phyloP scores from a whole-genome alignment of 352 stramenopile species.

The Phytophthora nicotianae region DNA sequence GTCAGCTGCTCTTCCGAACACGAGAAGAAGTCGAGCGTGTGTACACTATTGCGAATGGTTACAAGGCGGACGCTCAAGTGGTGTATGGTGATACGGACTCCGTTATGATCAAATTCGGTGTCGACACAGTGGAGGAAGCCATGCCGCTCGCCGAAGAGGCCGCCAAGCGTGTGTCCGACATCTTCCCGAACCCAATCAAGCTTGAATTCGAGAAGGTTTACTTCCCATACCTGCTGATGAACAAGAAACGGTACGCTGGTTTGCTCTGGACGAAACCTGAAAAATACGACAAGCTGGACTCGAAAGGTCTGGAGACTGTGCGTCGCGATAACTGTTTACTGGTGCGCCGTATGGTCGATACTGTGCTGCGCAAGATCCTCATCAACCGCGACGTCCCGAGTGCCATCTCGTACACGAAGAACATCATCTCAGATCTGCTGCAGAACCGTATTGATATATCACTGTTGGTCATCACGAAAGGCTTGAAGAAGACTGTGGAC shows the following conservation, averaged over 20 bases:
- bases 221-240: slow-evolving; percentile 99
- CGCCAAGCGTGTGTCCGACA: slow-evolving; percentile 94
- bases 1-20: slow-evolving; percentile 97
- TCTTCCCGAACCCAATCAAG: slow-evolving; percentile 97
- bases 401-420: slow-evolving; percentile 98
- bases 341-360: slow-evolving; percentile 97
- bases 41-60: slow-evolving; percentile 95
- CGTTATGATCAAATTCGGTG: slow-evolving; percentile 99
- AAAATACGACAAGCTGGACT: slow-evolving; percentile 99
- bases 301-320: slow-evolving; percentile 98
- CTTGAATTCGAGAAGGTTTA: slow-evolving; percentile 99
- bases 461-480: slow-evolving; percentile 99
- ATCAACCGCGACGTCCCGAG: slow-evolving; percentile 96
- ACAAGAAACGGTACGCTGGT: slow-evolving; percentile 97
- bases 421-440: slow-evolving; percentile 97
- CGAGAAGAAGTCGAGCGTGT: slow-evolving; percentile 96
- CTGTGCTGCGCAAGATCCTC: slow-evolving; percentile 97
- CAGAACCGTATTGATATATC: slow-evolving; percentile 99
- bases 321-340: slow-evolving; percentile 99
- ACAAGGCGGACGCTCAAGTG: slow-evolving; percentile 95
- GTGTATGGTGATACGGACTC: slow-evolving; percentile 99
- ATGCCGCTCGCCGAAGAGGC: slow-evolving; percentile 98
- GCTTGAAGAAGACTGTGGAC: slow-evolving; percentile 98
- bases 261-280: slow-evolving; percentile 90
- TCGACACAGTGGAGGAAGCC: slow-evolving; percentile 94